Evolutionary conservation across 495 filamentous ascomycete species (phyloP), one percentile per base, ranked within the genome.

Genomic region (Terfezia boudieri): DNA sequence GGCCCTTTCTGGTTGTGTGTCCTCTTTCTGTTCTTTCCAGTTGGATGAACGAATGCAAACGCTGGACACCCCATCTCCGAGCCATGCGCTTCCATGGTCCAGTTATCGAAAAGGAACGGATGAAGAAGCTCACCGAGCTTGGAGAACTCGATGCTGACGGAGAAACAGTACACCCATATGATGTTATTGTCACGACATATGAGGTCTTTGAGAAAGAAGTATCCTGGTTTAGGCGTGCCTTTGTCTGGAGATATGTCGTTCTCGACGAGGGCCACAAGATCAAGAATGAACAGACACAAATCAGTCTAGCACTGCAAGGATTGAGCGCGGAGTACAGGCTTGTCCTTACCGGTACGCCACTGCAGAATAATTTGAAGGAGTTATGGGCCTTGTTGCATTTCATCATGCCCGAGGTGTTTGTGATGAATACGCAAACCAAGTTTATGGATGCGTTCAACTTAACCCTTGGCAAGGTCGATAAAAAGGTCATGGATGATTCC

Each of bases 361-460:
- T 83, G 7, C 79, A 83, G 53, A 83, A 82, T 55, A 75, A 83
- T 54, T 64, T 82, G 0, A 63, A 65, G 0, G 79, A 82, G 58
- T 62, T 80, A 37, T 82, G 79, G 79, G 73, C 76, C 0, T 61
- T 82, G 9, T 65, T 83, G 0, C 73, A 77, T 53, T 83, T 75
- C 75, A 64, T 83, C 0, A 79, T 75, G 52, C 78, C 77, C 0
- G 75, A 81, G 12, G 73, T 82, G 0, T 83, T 83, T 59, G 64
- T 67, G 4, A 61, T 65, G 2, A 69, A 72, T 12, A 80, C 76
- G 0, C 64, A 65, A 1, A 60, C 68, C 1, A 58, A 71, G 0
- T 83, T 83, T 60, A 72, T 72, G 43, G 62, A 70, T 7, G 75
- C 78, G 0, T 83, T 82, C 58, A 71, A 77, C 52, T 62, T 83